Conservation (phyloP, 768 basidiomycete species). For the Porphyrellus cyaneotinctus region DNA sequence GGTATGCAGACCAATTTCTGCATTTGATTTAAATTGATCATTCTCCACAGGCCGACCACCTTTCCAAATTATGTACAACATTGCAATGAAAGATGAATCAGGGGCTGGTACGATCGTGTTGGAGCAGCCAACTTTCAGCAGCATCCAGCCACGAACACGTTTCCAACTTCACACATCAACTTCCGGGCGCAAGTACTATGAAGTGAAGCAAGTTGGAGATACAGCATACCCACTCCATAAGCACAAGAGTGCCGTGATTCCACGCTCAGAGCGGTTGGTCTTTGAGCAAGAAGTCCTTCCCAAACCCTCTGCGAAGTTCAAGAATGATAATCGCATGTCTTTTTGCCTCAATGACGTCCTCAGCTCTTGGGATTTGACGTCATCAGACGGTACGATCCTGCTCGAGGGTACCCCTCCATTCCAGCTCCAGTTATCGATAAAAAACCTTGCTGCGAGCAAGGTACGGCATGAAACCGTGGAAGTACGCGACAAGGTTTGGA, state of each 20-base stretch:
- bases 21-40: not conserved
- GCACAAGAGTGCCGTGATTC: conserved; percentile 58
- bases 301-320: conserved; percentile 80
- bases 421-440: conserved; percentile 66
- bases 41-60: conserved; percentile 69
- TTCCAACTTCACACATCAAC: conserved; percentile 78
- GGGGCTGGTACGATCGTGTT: conserved; percentile 69
- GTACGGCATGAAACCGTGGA: conserved; percentile 55
- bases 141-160: conserved; percentile 74
- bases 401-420: conserved; percentile 89
- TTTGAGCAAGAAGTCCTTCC: conserved; percentile 84
- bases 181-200: conserved; percentile 82
- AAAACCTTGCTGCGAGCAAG: conserved; percentile 69
- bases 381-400: conserved; percentile 51
- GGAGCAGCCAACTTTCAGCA: conserved; percentile 78
- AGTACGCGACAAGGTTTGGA: conserved; percentile 57
- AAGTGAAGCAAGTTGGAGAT: conserved; percentile 87
- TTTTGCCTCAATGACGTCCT: conserved; percentile 76
- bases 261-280: conserved; percentile 61
- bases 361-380: conserved; percentile 46
- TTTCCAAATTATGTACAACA: conserved; percentile 89
- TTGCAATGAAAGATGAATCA: conserved; percentile 62
- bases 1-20: conserved; percentile 41
- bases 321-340: conserved; percentile 56
- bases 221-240: conserved; percentile 75